Evolutionary conservation across 2,329 filamentous ascomycete genomes (phyloP).

Genomic region (Colletotrichum brevisporum): DNA sequence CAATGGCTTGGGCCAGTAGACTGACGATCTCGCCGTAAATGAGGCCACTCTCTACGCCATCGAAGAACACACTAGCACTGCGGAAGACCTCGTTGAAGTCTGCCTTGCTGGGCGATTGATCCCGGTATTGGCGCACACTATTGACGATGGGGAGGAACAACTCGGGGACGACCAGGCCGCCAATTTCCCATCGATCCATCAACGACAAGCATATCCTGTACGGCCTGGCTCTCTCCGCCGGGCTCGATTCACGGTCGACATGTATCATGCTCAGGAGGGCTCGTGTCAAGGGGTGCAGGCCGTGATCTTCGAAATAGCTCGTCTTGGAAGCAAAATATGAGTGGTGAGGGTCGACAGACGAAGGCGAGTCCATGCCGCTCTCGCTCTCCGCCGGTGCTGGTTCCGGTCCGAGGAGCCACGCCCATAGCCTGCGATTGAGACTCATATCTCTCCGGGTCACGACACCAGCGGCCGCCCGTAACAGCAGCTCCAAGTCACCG

Average conservation of each 20-base stretch:
- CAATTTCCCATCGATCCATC: constrained; percentile 99
- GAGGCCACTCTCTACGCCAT: constrained; percentile 93
- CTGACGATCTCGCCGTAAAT: constrained; percentile 89
- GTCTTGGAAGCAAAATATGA: constrained; percentile 71
- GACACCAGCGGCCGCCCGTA: constrained; percentile 87
- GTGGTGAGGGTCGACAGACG: constrained; percentile 59
- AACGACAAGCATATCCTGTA: constrained; percentile 94
- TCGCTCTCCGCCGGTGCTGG: constrained; percentile 65
- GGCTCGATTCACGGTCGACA: constrained; percentile 61
- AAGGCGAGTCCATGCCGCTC: constrained; percentile 60
- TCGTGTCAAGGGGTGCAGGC: constrained; percentile 79
- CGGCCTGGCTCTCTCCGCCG: constrained; percentile 82
- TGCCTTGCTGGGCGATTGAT: constrained; percentile 72
- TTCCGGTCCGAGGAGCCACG: constrained; percentile 92
- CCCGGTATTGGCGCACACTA: constrained; percentile 83
- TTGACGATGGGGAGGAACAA: constrained; percentile 89
- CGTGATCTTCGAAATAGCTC: constrained; percentile 87
- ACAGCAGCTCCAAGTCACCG: constrained; percentile 84
- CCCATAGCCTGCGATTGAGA: constrained; percentile 93
- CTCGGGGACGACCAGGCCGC: constrained; percentile 87
- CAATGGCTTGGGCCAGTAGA: constrained; percentile 74
- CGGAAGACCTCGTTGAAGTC: constrained; percentile 90
- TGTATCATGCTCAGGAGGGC: constrained; percentile 85
- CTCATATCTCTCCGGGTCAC: constrained; percentile 96
- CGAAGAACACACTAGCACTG: constrained; percentile 96